Percentiles rank a stretch among this genome's conserved stretches.
Conservation (phyloP, 2,329 filamentous ascomycete species). For the Chalara sp. region DNA sequence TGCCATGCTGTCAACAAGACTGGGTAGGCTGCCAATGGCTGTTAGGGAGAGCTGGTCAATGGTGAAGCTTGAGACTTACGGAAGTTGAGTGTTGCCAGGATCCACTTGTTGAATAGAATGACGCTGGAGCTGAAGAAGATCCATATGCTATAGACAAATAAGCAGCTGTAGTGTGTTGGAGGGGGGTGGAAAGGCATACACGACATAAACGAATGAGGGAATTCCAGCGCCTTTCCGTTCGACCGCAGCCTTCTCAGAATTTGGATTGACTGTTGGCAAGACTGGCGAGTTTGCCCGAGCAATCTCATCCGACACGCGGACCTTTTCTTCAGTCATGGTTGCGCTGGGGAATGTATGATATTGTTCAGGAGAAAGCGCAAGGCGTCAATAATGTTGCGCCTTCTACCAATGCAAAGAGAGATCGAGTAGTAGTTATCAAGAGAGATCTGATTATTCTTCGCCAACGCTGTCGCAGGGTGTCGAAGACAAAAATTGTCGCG, state of each 20-base stretch:
- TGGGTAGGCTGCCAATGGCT: slow-evolving; percentile 47
- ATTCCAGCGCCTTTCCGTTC: slow-evolving; percentile 12
- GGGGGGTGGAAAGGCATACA: slow-evolving; percentile 34
- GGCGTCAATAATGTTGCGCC: too few relatives aligned
- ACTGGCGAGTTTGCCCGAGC: slow-evolving; percentile 54
- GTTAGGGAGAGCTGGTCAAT: slow-evolving; percentile 22
- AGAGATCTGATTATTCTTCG: too few relatives aligned
- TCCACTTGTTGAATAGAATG: slow-evolving; percentile 99
- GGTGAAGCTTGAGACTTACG: slow-evolving; percentile 43
- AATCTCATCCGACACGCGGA: slow-evolving; percentile 72
- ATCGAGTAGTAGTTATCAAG: too few relatives aligned
- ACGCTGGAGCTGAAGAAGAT: slow-evolving; percentile 88
- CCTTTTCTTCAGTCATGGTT: slow-evolving; percentile 72
- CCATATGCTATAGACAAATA: slow-evolving; percentile 60
- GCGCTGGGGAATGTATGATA: slow-evolving; percentile 1
- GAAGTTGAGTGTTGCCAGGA: slow-evolving; percentile 80
- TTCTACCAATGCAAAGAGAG: too few relatives aligned
- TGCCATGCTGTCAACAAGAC: slow-evolving; percentile 95
- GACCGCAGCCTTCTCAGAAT: slow-evolving; percentile 50
- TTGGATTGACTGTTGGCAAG: slow-evolving; percentile 71
- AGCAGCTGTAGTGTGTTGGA: slow-evolving; percentile 5
- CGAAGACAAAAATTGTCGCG: too few relatives aligned
- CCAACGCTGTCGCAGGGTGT: too few relatives aligned
- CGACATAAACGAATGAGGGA: slow-evolving; percentile 72
- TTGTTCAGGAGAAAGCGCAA: too few relatives aligned